Base-by-base conservation (phyloP, 257 asterid genomes). In the Nyctanthes arbortristis region DNA sequence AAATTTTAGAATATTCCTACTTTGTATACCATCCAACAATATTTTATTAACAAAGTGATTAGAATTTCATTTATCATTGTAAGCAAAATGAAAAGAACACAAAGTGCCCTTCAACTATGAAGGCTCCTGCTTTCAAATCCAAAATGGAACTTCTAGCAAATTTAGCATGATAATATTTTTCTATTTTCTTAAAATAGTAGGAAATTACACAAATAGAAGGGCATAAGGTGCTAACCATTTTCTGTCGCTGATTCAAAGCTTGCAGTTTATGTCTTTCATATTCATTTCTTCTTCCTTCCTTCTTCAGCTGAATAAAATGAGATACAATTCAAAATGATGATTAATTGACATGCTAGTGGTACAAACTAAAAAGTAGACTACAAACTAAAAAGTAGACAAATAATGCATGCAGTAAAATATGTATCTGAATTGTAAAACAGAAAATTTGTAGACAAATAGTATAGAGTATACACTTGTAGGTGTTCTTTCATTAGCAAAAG, bases 261-360 rank as follows among this genome's bases (percentile, higher is more conserved):
- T 81, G 99, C 79, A 94, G 68, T 79, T 94, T 94, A 78, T 94
- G 97, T 73, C 97, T 86, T 68, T 94, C 97, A 67, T 91, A 91
- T 79, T 94, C 99, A 45, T 91, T 94, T 82, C 90, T 86, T 86
- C 99, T 84, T 65, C 99, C 99, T 73, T 94, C 97, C 83, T 94
- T 94, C 84, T 84, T 88, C 72, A 94, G 80, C 99, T 93, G 94
- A 30, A 70, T 57, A 61, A 54, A 77, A 54, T 20, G 32, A 27
- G 32, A 58, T 24, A 55, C 20, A 61, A 4, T 57, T 59, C 28
- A 20, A 52, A 32, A 62, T 30, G 14, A 63, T 56, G 73, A 57
- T 24, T 54, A 32, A 40, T n/a, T 55, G n/a, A 63, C 20, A 63
- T 75, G 69, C 18, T 39, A 54, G 54, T 14, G 25, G 11, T 30